Percentiles rank a stretch among this genome's conserved stretches.
Conservation (phyloP, 805 yeast species). For the Myxozyma melibiosi region DNA sequence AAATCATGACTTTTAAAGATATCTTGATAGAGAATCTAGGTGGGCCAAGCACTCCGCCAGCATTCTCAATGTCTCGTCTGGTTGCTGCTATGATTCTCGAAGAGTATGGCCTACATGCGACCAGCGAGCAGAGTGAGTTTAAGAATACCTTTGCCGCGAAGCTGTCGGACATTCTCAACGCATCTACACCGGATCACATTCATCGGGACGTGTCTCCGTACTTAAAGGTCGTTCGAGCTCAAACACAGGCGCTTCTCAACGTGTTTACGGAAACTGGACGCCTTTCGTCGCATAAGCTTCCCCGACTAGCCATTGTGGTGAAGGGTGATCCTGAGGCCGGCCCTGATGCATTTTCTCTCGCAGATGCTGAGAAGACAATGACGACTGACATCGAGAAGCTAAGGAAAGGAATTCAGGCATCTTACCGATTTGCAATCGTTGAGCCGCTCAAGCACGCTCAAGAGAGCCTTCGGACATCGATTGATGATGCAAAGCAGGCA, state of each 20-base stretch:
- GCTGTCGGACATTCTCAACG: conserved; percentile 15
- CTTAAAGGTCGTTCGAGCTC: conserved; percentile 79
- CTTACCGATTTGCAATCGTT: conserved; percentile 68
- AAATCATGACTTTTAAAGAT: conserved; percentile 23
- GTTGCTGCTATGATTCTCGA: conserved; percentile 68
- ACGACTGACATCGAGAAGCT: conserved; percentile 67
- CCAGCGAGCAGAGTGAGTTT: conserved; percentile 4
- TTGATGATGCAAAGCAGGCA: conserved; percentile 65
- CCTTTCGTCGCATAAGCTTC: conserved; percentile 67
- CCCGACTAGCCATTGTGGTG: conserved; percentile 83
- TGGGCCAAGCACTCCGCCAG: conserved; percentile 40
- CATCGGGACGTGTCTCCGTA: conserved; percentile 87
- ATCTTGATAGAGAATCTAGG: conserved; percentile 16
- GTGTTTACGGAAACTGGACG: conserved; percentile 78
- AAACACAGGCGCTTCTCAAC: conserved; percentile 78
- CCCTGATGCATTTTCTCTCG: conserved; percentile 84
- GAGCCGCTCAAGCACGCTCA: conserved; percentile 79
- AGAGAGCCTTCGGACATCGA: conserved; percentile 63
- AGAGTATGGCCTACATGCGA: conserved; percentile 48
- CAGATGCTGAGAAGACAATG: conserved; percentile 70
- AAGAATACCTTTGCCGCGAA: conserved; percentile 8
- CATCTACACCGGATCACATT: conserved; percentile 45
- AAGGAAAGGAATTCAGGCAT: conserved; percentile 62
- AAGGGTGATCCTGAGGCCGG: conserved; percentile 96
- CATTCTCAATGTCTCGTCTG: conserved; percentile 80